Evolutionary conservation across 164 flowering plant genomes (phyloP).

Genomic region (Nymphaea thermarum): DNA sequence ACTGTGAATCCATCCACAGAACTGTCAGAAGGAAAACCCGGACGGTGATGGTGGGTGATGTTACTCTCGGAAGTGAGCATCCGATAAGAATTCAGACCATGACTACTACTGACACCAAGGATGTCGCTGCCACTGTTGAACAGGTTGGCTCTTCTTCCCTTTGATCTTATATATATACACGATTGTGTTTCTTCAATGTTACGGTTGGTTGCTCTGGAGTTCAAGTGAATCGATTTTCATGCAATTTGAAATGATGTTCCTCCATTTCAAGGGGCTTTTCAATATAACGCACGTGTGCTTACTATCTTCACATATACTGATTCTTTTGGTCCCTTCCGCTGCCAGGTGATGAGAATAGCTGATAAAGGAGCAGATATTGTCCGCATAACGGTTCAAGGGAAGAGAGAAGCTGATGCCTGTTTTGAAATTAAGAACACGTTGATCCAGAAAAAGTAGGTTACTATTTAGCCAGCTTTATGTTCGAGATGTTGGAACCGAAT

Average conservation of each 20-base stretch:
- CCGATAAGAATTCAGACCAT: conserved; percentile 93
- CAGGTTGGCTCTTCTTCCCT: conserved; percentile 35
- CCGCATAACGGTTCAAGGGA: conserved; percentile 95
- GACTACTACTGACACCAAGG: conserved; percentile 94
- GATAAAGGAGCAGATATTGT: conserved; percentile 94
- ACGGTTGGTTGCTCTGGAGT: too few relatives aligned
- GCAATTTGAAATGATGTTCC: too few relatives aligned
- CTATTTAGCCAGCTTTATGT: too few relatives aligned
- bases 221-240: too few relatives aligned
- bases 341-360: conserved; percentile 89
- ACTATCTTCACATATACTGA: too few relatives aligned
- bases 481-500: too few relatives aligned
- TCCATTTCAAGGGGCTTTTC: too few relatives aligned
- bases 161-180: neutral
- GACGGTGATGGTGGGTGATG: conserved; percentile 93
- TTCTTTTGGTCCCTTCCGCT: conserved; percentile 1
- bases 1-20: conserved; percentile 76
- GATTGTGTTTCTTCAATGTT: too few relatives aligned
- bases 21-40: conserved; percentile 89
- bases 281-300: too few relatives aligned
- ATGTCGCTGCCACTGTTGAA: conserved; percentile 81
- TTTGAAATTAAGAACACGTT: conserved; percentile 86
- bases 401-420: conserved; percentile 95
- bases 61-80: conserved; percentile 94
- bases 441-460: conserved; percentile 78